These are phyloP conservation scores for Candida ipomoeae DNA, from an alignment of 805 yeast genomes.

Conservation along the genomic window DNA sequence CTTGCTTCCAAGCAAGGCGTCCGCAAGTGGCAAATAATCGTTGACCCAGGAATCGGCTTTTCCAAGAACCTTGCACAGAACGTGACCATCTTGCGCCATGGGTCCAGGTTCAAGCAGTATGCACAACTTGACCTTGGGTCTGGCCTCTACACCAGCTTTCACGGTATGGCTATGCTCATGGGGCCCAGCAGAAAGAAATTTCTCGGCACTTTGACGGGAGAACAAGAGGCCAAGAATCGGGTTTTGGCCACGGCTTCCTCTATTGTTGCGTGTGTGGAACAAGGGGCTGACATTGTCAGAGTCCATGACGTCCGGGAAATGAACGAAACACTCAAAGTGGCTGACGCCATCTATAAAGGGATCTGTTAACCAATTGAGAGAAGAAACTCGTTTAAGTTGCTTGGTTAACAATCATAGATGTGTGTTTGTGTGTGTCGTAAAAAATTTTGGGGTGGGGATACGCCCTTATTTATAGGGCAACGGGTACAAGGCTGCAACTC, in stretches of 20 bases:
- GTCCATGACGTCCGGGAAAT: conserved; percentile 77
- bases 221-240: conserved; percentile 54
- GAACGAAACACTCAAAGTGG: conserved; percentile 44
- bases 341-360: conserved; percentile 63
- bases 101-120: conserved; percentile 47
- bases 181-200: conserved; percentile 91
- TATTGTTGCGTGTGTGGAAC: conserved; percentile 67
- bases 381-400: too few species aligned
- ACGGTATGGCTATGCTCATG: conserved; percentile 61
- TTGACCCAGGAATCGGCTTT: conserved; percentile 96
- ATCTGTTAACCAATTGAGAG: neutral
- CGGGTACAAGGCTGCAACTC: too few species aligned
- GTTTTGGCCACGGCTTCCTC: conserved; percentile 74
- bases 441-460: too few species aligned
- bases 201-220: conserved; percentile 69
- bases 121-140: conserved; percentile 21
- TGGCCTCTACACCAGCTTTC: conserved; percentile 38
- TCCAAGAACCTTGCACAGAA: conserved; percentile 82
- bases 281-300: conserved; percentile 74
- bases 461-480: too few species aligned
- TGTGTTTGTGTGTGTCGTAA: too few species aligned
- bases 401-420: too few species aligned
- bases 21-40: conserved; percentile 81
- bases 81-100: conserved; percentile 54
- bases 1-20: conserved; percentile 63